Conservation (phyloP, 2,329 filamentous ascomycete genomes). For the Exophiala sideris region DNA sequence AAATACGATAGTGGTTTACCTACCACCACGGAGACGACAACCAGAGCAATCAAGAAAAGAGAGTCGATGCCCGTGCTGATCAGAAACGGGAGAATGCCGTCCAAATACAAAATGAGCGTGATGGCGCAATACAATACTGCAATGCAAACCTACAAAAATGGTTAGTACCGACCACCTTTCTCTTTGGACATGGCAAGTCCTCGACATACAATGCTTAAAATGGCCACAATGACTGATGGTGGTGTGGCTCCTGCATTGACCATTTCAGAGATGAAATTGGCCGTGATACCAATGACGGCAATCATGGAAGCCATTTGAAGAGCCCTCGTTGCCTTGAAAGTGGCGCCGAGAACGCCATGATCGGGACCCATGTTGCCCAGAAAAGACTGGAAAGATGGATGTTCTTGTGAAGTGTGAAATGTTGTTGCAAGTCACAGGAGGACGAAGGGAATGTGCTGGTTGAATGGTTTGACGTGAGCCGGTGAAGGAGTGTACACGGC, state of each 20-base stretch:
- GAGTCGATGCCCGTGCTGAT: conserved; percentile 64
- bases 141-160: conserved; percentile 62
- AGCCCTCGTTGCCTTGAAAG: conserved; percentile 70
- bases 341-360: conserved; percentile 72
- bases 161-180: neutral
- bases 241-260: conserved; percentile 62
- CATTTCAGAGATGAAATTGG: conserved; percentile 79
- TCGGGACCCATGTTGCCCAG: conserved; percentile 27
- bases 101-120: conserved; percentile 76
- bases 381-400: conserved; percentile 2
- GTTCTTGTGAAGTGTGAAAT: neutral
- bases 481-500: too few relatives aligned
- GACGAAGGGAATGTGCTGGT: too few relatives aligned
- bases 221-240: conserved; percentile 71
- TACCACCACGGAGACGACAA: conserved; percentile 72
- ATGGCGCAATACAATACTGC: conserved; percentile 75
- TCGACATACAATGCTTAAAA: conserved; percentile 71
- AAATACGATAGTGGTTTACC: conserved; percentile 78
- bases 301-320: conserved; percentile 71
- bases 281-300: conserved; percentile 72
- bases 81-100: conserved; percentile 71
- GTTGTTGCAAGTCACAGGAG: too few relatives aligned
- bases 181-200: conserved; percentile 8
- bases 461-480: too few relatives aligned
- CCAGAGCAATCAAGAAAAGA: conserved; percentile 69